Evolutionary conservation across 768 basidiomycete species (phyloP), one percentile per base, ranked within the genome.

Genomic region (Hericium alpestre): DNA sequence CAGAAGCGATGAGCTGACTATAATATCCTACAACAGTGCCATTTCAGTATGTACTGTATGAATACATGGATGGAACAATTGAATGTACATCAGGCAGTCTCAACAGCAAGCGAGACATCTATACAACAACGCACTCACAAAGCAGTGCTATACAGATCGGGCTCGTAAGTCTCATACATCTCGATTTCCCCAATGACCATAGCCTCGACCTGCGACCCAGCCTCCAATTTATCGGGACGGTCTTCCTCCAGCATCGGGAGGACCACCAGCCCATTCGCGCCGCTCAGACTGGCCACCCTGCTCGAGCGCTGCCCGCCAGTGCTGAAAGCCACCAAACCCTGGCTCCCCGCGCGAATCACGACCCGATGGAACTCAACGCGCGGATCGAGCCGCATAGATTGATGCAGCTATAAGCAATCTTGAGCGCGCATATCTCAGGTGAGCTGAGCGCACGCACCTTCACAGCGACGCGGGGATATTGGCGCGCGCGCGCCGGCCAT

Each of bases 281-380:
- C 86, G 43, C 78, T 83, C 51, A 95, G 64, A 62, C 90, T 93
- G 12, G 86, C 86, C 4, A 87, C 84, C 22, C 89, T 76, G 64
- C 87, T 90, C 16, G 90, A 92, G 6, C 91, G 75, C 66, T 95
- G 93, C 0, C 90, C 89, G 22, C 93, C 92, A 0, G 92, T 94
- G 55, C 86, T 91, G 61, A 75, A 79, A 2, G 90, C 92, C 56
- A 74, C 75, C 55, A 90, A 72, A 8, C 78, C 78, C 27, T 71
- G 73, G 0, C 58, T 55, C 0, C 62, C 60, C 1, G 76, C 71
- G n/a, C 71, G 70, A 40, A 93, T 74, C 15, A 81, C 63, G 3
- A 85, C 90, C 5, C 92, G 84, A 68, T 94, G 92, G 69, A 89
- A 93, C 64, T 93, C 91, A 1, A 82, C 80, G 10, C 92, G 78